Base-by-base conservation (phyloP, 768 basidiomycete species). In the Psilocybe cyanescens region DNA sequence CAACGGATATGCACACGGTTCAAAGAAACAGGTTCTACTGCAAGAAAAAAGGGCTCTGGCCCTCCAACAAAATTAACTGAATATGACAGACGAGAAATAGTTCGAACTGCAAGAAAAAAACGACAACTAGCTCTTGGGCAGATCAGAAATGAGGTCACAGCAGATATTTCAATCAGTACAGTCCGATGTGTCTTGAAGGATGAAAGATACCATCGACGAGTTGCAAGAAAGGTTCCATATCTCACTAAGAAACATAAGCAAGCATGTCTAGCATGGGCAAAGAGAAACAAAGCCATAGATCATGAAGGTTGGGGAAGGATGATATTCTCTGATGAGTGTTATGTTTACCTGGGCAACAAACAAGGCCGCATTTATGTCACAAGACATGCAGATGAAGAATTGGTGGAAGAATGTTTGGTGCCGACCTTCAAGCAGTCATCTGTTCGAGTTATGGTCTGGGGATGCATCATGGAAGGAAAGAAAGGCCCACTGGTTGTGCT, bases 361-460 rank as follows among this genome's bases (percentile, higher is more conserved):
- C 49, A 55, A 4, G 65, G 70, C 54, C 56, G 48, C 28, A 57
- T 72, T 47, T 73, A 60, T 55, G 66, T 73, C 16, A 73, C 72
- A 49, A 56, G 66, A 6, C 35, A 61, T 8, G n/a, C 65, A 8
- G 63, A 69, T n/a, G 72, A 75, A 62, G 66, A 68, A 59, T 58
- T 63, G 24, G 8, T 62, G 8, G 54, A 71, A 14, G 65, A 71
- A 5, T 74, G 70, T 54, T 19, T 68, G 46, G 62, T 71, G 1
- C 61, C 61, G 24, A 68, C 66, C n/a, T 72, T 73, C 57, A 74
- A 70, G 61, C 68, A 74, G 48, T 70, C 69, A 9, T 17, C 63
- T 9, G 44, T 70, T 8, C 61, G 64, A 12, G 66, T 74, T n/a
- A 75, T 74, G 71, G 70, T 75, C 5, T 75, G 74, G 74, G 70